Evolutionary conservation across 2,329 filamentous ascomycete species (phyloP).

Genomic region (Paramyrothecium sp.): DNA sequence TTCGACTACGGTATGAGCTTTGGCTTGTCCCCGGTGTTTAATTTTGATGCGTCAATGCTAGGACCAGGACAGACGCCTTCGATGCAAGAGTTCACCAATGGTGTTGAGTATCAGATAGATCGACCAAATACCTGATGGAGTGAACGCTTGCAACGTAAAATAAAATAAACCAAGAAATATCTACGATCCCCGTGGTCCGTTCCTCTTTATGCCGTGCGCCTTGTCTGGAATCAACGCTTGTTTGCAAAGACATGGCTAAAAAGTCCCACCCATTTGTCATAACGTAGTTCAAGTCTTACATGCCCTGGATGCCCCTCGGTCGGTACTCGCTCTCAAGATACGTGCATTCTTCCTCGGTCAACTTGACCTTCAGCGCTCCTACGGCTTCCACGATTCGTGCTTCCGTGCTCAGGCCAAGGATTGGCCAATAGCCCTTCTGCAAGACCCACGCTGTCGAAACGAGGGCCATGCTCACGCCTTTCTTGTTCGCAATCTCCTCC

Average conservation of each 20-base stretch:
- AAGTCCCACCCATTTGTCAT: too few species aligned
- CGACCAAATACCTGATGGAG: background rate
- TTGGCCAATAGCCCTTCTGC: constrained; percentile 52
- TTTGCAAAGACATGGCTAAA: too few species aligned
- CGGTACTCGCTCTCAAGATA: constrained; percentile 63
- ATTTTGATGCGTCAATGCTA: constrained; percentile 23
- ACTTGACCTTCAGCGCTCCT: constrained; percentile 38
- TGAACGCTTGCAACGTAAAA: background rate
- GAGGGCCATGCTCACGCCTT: constrained; percentile 60
- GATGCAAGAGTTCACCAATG: background rate
- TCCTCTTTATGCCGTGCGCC: too few species aligned
- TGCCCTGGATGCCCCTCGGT: constrained; percentile 44
- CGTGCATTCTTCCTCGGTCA: constrained; percentile 58
- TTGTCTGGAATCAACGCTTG: too few species aligned
- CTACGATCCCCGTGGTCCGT: too few species aligned
- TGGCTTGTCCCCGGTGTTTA: constrained; percentile 22
- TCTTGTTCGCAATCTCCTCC: constrained; percentile 57
- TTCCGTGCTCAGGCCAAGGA: constrained; percentile 59
- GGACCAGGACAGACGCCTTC: background rate
- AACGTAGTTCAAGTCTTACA: background rate
- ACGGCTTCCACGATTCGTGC: constrained; percentile 62
- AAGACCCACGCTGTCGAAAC: constrained; percentile 64
- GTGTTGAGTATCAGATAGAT: background rate
- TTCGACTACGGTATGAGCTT: constrained; percentile 27
- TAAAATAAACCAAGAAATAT: background rate